Evolutionary conservation across 2,329 filamentous ascomycete species (phyloP).

Genomic region (Talaromyces sp.): DNA sequence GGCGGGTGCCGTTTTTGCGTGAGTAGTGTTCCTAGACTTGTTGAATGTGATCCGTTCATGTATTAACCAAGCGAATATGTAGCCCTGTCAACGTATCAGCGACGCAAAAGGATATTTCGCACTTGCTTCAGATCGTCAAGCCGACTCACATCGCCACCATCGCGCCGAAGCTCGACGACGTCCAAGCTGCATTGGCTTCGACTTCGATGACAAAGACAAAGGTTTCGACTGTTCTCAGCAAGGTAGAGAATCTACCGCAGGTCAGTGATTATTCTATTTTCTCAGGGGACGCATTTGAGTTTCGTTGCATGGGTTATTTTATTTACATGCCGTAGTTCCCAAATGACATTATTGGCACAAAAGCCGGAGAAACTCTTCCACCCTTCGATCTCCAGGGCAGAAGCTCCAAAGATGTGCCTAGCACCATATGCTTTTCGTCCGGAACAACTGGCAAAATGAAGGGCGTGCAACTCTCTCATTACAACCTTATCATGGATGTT

Average conservation of each 20-base stretch:
- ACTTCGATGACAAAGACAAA: slow-evolving; percentile 10
- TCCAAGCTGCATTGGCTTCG: slow-evolving; percentile 24
- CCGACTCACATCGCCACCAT: slow-evolving; percentile 27
- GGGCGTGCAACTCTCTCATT: slow-evolving; percentile 76
- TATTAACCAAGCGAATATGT: not conserved
- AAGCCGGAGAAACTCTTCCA: slow-evolving; percentile 21
- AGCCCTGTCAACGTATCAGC: slow-evolving; percentile 26
- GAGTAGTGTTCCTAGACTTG: not conserved
- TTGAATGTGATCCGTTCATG: not conserved
- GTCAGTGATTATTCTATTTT: not conserved
- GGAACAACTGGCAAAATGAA: slow-evolving; percentile 85
- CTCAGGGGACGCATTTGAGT: not conserved
- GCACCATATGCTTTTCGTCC: slow-evolving; percentile 60
- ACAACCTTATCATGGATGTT: slow-evolving; percentile 72
- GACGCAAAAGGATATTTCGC: slow-evolving; percentile 26
- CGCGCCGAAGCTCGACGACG: slow-evolving; percentile 23
- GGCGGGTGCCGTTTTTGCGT: slow-evolving; percentile 28
- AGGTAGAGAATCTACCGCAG: not conserved
- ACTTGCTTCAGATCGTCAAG: slow-evolving; percentile 25
- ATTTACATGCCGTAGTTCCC: slow-evolving; percentile 23
- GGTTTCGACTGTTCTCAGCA: slow-evolving; percentile 9
- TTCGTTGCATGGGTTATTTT: not conserved
- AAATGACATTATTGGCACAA: slow-evolving; percentile 23
- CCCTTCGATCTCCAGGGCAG: slow-evolving; percentile 25
- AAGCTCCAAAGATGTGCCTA: slow-evolving; percentile 24